A percentile compares a stretch with the other conserved stretches of the same genome.
Conservation (phyloP, 2,329 filamentous ascomycete genomes). For the Aspergillus tamarii region DNA sequence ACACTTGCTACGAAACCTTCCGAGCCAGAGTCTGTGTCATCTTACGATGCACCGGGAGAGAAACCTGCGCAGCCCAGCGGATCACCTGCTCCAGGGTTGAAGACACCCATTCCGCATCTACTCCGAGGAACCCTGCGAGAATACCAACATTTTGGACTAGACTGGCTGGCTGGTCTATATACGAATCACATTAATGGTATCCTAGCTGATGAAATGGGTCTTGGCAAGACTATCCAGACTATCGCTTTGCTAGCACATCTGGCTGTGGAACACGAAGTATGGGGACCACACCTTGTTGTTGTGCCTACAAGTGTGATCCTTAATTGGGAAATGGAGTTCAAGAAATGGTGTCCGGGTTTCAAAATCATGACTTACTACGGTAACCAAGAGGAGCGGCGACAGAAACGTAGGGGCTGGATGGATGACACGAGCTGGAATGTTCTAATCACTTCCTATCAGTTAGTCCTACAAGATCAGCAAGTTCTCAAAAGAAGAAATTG, state of each 20-base stretch:
- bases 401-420: constrained; percentile 90
- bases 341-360: constrained; percentile 96
- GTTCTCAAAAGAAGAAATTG: constrained; percentile 90
- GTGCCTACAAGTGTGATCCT: constrained; percentile 98
- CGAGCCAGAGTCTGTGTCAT: constrained; percentile 49
- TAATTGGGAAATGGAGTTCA: constrained; percentile 99
- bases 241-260: constrained; percentile 92
- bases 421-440: constrained; percentile 96
- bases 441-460: constrained; percentile 95
- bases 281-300: constrained; percentile 94
- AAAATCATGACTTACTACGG: constrained; percentile 98
- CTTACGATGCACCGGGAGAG: constrained; percentile 40
- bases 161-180: constrained; percentile 94
- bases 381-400: constrained; percentile 84
- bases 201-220: constrained; percentile 95
- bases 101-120: constrained; percentile 78
- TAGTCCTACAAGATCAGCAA: constrained; percentile 90
- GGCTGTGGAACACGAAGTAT: constrained; percentile 84
- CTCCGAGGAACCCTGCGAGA: constrained; percentile 87
- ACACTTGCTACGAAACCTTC: constrained; percentile 49
- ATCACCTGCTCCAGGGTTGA: constrained; percentile 51
- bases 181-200: constrained; percentile 94
- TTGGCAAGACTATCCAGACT: constrained; percentile 98
- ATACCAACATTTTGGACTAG: constrained; percentile 95
- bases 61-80: constrained; percentile 40